These are phyloP conservation scores for Hibiscus trionum DNA, from an alignment of 345 rosid genomes.

Conservation along the genomic window DNA sequence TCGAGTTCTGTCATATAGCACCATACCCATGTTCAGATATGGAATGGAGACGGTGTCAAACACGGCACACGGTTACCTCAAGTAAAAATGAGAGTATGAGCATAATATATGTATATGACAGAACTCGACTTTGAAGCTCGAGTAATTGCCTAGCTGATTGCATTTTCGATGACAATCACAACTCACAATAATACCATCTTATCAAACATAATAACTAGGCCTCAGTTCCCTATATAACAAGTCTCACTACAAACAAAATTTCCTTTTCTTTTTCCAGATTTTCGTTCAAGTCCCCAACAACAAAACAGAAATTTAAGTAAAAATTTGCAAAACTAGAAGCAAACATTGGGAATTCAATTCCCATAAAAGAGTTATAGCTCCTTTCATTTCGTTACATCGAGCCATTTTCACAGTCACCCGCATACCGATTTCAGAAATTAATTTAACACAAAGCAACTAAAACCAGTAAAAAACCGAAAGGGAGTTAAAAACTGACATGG, in stretches of 20 bases:
- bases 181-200: background rate
- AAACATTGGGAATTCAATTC: background rate
- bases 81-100: background rate
- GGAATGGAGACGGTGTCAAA: background rate
- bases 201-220: background rate
- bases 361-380: background rate
- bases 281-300: conserved; percentile 1
- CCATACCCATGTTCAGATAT: background rate
- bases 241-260: background rate
- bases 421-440: too few species aligned
- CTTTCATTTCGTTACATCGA: background rate
- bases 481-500: conserved; percentile 45
- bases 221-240: background rate
- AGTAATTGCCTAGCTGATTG: background rate
- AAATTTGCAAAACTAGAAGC: background rate
- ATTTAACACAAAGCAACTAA: background rate
- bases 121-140: background rate
- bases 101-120: background rate
- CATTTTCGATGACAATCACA: background rate
- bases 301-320: background rate
- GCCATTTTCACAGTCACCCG: too few species aligned
- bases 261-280: background rate
- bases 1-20: background rate
- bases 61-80: background rate
- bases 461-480: background rate